Evolutionary conservation across 2,329 filamentous ascomycete genomes (phyloP), one percentile per base, ranked within the genome.

Genomic region (Magnaporthales sp.): DNA sequence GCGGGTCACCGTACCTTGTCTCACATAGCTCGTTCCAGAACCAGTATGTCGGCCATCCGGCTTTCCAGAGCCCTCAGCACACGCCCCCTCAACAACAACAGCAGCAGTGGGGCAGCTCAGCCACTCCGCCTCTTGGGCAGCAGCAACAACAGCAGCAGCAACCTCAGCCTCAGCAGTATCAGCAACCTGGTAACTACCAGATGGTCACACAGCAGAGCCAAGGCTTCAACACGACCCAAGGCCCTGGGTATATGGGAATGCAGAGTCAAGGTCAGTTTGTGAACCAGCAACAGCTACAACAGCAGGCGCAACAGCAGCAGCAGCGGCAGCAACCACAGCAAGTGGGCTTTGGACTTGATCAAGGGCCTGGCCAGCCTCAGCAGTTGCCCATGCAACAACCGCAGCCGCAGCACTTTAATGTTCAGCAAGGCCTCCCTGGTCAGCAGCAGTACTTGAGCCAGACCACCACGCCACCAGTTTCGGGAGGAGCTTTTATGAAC

Each of bases 1-100:
- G 31, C n/a, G 27, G 29, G 4, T 65, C 64, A 70, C 72, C 56
- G 51, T 72, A 66, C 63, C 24, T 66, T 30, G 24, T 66, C 30
- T 31, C 56, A 5, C 64, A 58, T 32, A 56, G 64, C 19, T 31
- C 29, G n/a, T 66, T 62, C 31, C 56, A 22, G 15, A 32, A 61
- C 30, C 64, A 62, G 22, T 66, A 66, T 32, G 24, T 60, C n/a
- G 64, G 64, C 11, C 64, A 66, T 26, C 30, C 65, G 22, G 46
- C 65, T n/a, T 15, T 54, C 38, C 69, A 66, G 61, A 62, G 65
- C 29, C 69, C 68, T 60, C 65, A 65, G 27, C 27, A 66, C 22
- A 29, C 58, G 5, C 63, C 66, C 8, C 51, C 64, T 51, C 67
- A 67, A 62, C 65, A 58, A 6, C 67, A 67, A 54, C 61, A 32